These are phyloP conservation scores for Umbilicus rupestris DNA, from an alignment of 164 flowering plant genomes.

Conservation along the genomic window DNA sequence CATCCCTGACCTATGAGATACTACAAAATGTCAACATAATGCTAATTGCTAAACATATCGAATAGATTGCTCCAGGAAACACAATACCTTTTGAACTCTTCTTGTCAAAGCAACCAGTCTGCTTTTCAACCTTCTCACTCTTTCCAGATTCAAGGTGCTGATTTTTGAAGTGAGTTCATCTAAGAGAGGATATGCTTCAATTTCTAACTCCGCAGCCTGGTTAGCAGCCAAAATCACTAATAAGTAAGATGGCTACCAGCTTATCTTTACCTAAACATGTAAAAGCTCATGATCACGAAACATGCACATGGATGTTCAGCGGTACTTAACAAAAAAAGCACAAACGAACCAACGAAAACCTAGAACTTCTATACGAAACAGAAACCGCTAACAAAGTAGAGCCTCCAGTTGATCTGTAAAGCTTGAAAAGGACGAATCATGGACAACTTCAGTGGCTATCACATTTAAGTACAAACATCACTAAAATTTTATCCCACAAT, in stretches of 20 bases:
- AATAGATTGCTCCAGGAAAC: neutral
- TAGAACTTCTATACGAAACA: neutral
- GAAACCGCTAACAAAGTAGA: neutral
- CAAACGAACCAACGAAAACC: neutral
- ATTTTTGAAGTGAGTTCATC: constrained; percentile 78
- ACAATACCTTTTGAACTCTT: constrained; percentile 62
- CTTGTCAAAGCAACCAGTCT: constrained; percentile 63
- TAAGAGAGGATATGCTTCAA: constrained; percentile 68
- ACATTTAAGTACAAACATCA: neutral
- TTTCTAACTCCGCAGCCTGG: constrained; percentile 68
- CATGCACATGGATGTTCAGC: neutral
- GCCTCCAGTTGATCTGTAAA: neutral
- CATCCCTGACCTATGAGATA: constrained; percentile 55
- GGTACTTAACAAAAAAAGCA: neutral
- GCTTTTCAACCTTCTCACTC: constrained; percentile 62
- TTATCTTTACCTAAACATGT: neutral
- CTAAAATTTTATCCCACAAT: neutral
- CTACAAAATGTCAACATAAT: neutral
- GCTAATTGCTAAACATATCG: neutral
- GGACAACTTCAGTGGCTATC: neutral
- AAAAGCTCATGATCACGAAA: neutral
- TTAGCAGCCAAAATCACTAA: neutral
- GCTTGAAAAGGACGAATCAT: neutral
- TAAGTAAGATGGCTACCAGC: neutral
- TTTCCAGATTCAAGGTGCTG: constrained; percentile 62